phyloP scores from a whole-genome alignment of 371 early-diverging fungal species.

The Rhizopus microsporus region DNA sequence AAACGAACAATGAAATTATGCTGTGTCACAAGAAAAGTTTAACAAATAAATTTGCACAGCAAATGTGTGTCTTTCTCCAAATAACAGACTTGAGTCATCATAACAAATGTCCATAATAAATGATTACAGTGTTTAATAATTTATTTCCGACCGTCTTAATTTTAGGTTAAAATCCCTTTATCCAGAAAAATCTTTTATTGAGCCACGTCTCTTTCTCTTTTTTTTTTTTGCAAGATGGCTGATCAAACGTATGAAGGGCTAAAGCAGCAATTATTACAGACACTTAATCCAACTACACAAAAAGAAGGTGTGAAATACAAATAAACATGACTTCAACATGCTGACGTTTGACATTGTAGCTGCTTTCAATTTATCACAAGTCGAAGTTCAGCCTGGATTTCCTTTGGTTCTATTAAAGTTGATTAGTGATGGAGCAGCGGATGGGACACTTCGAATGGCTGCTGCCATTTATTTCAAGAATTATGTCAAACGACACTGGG shows the following conservation, averaged over 20 bases:
- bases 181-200: not conserved
- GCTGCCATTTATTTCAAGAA: slow-evolving; percentile 95
- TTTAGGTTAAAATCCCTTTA: too few relatives aligned
- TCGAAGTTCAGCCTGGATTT: slow-evolving; percentile 74
- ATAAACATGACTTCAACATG: not conserved
- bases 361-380: slow-evolving; percentile 57
- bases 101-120: too few relatives aligned
- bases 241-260: slow-evolving; percentile 63
- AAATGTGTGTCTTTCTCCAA: too few relatives aligned
- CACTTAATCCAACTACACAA: slow-evolving; percentile 73
- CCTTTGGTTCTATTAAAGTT: slow-evolving; percentile 73
- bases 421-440: slow-evolving; percentile 58
- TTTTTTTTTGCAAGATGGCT: slow-evolving; percentile 41
- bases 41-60: too few relatives aligned
- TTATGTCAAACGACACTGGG: slow-evolving; percentile 89
- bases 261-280: slow-evolving; percentile 73
- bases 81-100: too few relatives aligned
- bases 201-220: slow-evolving; percentile 1
- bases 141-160: too few relatives aligned
- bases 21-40: too few relatives aligned
- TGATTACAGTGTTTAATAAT: too few relatives aligned
- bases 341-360: slow-evolving; percentile 45
- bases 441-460: slow-evolving; percentile 72
- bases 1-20: too few relatives aligned
- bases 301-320: slow-evolving; percentile 63